Percentiles rank a stretch among this genome's conserved stretches.
Conservation (phyloP, 805 yeast species). For the Zygoascus ofunaensis region DNA sequence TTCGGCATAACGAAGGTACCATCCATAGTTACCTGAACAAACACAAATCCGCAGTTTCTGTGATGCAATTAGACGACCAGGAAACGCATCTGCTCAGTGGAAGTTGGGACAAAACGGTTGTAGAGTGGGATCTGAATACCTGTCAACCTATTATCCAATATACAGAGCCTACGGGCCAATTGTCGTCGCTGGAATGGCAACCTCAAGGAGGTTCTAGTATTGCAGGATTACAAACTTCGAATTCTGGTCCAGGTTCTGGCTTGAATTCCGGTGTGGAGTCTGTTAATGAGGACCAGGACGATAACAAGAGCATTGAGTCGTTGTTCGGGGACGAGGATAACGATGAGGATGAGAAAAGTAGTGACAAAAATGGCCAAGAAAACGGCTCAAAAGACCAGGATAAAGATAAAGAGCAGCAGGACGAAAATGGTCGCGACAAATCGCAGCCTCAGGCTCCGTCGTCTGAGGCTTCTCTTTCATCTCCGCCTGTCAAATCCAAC, state of each 20-base stretch:
- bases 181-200: constrained; percentile 60
- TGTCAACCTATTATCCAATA: constrained; percentile 48
- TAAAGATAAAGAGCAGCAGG: constrained; percentile 6
- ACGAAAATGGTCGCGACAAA: constrained; percentile 1
- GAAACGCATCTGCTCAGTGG: constrained; percentile 70
- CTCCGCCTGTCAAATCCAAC: constrained; percentile 5
- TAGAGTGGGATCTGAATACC: constrained; percentile 78
- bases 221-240: constrained; percentile 17
- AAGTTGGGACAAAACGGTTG: constrained; percentile 77
- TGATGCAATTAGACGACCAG: constrained; percentile 48
- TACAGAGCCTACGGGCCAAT: constrained; percentile 61
- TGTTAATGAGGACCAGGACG: constrained; percentile 19
- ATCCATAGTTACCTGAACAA: constrained; percentile 66
- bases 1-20: constrained; percentile 73
- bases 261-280: constrained; percentile 5
- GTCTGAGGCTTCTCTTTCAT: not conserved
- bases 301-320: constrained; percentile 37
- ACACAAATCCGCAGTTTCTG: constrained; percentile 71
- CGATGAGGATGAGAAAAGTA: no score
- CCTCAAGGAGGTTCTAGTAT: constrained; percentile 25
- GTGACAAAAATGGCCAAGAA: not conserved
- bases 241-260: constrained; percentile 1
- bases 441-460: not conserved
- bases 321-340: constrained; percentile 52
- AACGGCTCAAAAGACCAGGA: constrained; percentile 5